phyloP scores from a whole-genome alignment of 208 protist species.

The Strigomonas culicis region DNA sequence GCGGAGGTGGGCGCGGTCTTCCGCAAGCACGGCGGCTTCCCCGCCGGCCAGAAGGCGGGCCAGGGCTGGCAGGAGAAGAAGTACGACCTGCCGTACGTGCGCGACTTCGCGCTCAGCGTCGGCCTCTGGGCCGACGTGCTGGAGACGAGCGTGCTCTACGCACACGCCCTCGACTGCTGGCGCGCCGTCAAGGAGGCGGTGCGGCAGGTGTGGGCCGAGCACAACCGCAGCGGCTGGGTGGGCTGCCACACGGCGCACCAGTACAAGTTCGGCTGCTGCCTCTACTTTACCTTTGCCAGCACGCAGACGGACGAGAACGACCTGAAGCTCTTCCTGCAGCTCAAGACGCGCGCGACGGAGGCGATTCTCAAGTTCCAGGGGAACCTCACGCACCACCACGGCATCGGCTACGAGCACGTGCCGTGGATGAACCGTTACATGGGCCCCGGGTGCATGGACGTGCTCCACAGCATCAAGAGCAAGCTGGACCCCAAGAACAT shows the following conservation, averaged over 20 bases:
- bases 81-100: conserved; percentile 91
- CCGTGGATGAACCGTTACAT: conserved; percentile 90
- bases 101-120: conserved; percentile 82
- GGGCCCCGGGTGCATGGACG: conserved; percentile 51
- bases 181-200: conserved; percentile 88
- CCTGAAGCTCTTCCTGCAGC: conserved; percentile 85
- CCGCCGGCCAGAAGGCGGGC: conserved; percentile 61
- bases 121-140: conserved; percentile 90
- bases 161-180: conserved; percentile 86
- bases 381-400: conserved; percentile 90
- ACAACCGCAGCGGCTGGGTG: conserved; percentile 82
- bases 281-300: conserved; percentile 92
- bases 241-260: conserved; percentile 92
- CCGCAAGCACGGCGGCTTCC: conserved; percentile 50
- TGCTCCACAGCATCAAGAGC: conserved; percentile 80
- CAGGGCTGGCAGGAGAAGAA: conserved; percentile 92
- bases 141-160: conserved; percentile 89
- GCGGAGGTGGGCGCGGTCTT: conserved; percentile 55
- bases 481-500: conserved; percentile 87
- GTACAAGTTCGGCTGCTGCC: conserved; percentile 90
- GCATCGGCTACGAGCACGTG: conserved; percentile 92
- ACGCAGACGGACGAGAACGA: conserved; percentile 83
- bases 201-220: conserved; percentile 69
- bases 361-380: conserved; percentile 81
- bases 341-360: conserved; percentile 86